Base-by-base conservation (phyloP, 2,329 filamentous ascomycete genomes). In the Colletotrichum sp. region DNA sequence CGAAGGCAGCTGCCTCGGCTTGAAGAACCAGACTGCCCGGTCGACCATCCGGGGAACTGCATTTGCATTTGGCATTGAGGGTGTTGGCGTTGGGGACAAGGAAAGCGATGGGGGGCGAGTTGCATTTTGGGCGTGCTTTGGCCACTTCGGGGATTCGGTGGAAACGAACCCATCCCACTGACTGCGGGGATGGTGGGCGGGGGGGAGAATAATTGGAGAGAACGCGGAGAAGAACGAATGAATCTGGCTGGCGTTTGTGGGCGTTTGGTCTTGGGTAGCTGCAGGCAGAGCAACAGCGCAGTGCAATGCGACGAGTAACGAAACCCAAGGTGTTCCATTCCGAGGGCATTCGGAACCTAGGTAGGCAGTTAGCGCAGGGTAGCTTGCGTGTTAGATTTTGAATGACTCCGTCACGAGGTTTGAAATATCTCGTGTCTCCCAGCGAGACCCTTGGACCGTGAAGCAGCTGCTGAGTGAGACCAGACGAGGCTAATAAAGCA, bases 101-200 rank as follows among this genome's bases (percentile, higher is more conserved):
- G 16, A 21, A 60, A 44, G 15, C 30, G 32, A 60, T 9, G 30
- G 66, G 52, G 52, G 12, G 28, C 44, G n/a, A 52, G n/a, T 52
- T 21, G 44, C 44, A 52, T 26, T 26, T 57, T 34, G n/a, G 55
- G 8, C 44, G 36, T 52, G 68, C 34, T 65, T 66, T 36, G 34
- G 36, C 34, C 68, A 59, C 62, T 57, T 72, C 73, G 69, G 55
- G 69, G 44, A n/a, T 49, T 76, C 63, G 69, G 72, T 28, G 63
- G 32, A 55, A 44, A 68, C 69, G 34, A 49, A 12, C 44, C 57
- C 39, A 24, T 62, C 57, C 63, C 32, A 24, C 52, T 26, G 30
- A 59, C 44, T 72, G 73, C 70, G 69, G 73, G 64, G 69, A 67
- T 36, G 21, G 26, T 52, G 6, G 49, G 59, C 18, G 62, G 34